phyloP scores from a whole-genome alignment of 2,329 filamentous ascomycete species.

The Colletotrichum gigasporum region DNA sequence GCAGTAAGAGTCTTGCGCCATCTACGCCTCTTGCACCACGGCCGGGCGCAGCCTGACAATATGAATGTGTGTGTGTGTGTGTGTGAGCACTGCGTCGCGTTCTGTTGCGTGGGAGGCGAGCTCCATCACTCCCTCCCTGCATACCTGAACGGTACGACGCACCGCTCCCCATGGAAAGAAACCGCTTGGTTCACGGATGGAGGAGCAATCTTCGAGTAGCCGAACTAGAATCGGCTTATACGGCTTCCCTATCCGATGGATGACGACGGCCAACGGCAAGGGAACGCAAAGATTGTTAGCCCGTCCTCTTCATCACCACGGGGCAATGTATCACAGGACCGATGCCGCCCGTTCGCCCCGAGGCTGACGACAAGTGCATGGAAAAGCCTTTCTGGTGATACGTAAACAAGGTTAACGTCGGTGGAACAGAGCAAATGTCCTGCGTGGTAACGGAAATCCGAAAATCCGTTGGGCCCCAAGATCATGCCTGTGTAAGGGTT shows the following conservation, averaged over 20 bases:
- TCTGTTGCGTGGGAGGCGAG: neutral
- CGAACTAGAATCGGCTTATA: no score
- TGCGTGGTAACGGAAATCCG: neutral
- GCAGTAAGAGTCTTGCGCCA: neutral
- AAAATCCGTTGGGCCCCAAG: neutral
- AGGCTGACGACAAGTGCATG: neutral
- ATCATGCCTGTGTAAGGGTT: neutral
- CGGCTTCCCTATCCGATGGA: no score
- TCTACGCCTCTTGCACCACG: neutral
- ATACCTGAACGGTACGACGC: no score
- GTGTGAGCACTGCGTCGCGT: neutral
- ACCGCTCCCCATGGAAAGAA: no score
- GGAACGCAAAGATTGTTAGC: no score
- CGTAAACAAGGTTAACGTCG: neutral
- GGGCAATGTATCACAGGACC: neutral
- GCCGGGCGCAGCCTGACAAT: conserved; percentile 4
- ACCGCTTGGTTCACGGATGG: no score
- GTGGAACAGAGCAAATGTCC: neutral
- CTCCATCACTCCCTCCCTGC: neutral
- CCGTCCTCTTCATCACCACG: no score
- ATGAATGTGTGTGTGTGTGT: no score
- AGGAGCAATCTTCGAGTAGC: no score
- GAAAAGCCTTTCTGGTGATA: neutral
- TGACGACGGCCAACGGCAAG: no score
- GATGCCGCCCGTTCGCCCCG: neutral